Evolutionary conservation across 1,284 basidiomycete genomes (phyloP), one percentile per base, ranked within the genome.

Genomic region (Tremellales sp.): DNA sequence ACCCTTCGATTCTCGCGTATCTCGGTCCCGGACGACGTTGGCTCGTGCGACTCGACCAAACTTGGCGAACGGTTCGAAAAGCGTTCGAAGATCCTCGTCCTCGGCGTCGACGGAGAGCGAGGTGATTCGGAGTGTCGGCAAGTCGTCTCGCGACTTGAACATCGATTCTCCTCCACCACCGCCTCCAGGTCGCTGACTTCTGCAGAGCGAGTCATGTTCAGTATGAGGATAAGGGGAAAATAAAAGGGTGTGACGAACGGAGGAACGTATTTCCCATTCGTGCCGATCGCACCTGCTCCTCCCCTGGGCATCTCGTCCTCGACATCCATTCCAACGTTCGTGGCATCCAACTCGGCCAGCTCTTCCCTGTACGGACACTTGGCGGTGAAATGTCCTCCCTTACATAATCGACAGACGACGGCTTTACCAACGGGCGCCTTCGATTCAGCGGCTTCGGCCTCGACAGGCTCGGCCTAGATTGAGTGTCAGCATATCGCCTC

Each of bases 341-440:
- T 78, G 10, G 57, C 61, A 51, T 86, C 88, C 18, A 86, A 81
- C 10, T 90, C 81, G 37, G 76, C 77, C 35, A 81, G 73, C 18
- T 88, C 87, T 61, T 97, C 93, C 74, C 92, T 95, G 81, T 95
- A 95, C 10, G 95, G 95, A 80, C 95, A 98, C 73, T 93, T 92
- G 53, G 92, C 87, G 10, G 95, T 99, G 74, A 93, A 98, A 76
- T 98, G 95, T 60, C 87, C 87, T 48, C 94, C 94, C 71, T 94
- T 91, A 77, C 95, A 98, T 50, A 95, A 76, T 61, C 95, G 83
- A 79, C 94, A 99, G 43, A 81, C 77, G 55, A 99, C 89, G 65
- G 91, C 90, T 71, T 91, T 91, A 45, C 74, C 81, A 24, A 88
- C 81, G 58, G 82, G 81, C 25, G 72, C 73, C 73, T 89, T 91